Base-by-base conservation (phyloP, 352 stramenopile genomes). In the Phytophthora aleatoria region DNA sequence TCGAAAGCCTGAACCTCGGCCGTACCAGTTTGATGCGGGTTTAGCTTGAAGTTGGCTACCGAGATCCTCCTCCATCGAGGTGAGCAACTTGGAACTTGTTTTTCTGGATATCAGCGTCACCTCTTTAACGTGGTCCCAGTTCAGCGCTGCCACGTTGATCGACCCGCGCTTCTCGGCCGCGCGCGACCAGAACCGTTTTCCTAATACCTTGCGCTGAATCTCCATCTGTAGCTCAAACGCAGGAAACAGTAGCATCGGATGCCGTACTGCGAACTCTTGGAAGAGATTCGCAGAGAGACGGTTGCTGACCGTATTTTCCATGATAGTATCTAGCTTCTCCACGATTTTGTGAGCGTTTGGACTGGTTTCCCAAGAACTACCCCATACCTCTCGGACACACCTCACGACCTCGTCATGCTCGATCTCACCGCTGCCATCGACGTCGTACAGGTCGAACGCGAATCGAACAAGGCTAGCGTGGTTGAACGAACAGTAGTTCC, bases 401-500 rank as follows among this genome's bases (percentile, higher is more conserved):
- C 69, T 51, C 16, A 62, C 70, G 1, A 80, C 77, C 55, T 92
- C 83, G 7, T 57, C 56, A 16, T 75, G 70, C 53, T 89, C 80
- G 57, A 92, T 91, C 62, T 90, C 75, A 36, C 84, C 82, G 24
- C 78, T 90, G 5, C 80, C 67, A 63, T 93, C 84, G 2, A 77
- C 54, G 35, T 93, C 82, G 62, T 93, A 93, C 7, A 93, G 64
- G 59, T 90, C 81, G 51, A 90, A 93, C 2, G 84, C 78, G 51
- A 89, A 93, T 9, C 73, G 74, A 50, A 90, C 75, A 36, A 92
- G 80, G 26, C 75, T 84, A 36, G 70, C 44, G 44, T 81, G 69
- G 36, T 63, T 87, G 59, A 90, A 90, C n/a, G 80, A 87, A 67
- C 83, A 92, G 50, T 90, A 90, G 65, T 92, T 89, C 83, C 81